These are phyloP conservation scores for Calonectria honghensis DNA, from an alignment of 2,329 filamentous ascomycete species.

Conservation along the genomic window DNA sequence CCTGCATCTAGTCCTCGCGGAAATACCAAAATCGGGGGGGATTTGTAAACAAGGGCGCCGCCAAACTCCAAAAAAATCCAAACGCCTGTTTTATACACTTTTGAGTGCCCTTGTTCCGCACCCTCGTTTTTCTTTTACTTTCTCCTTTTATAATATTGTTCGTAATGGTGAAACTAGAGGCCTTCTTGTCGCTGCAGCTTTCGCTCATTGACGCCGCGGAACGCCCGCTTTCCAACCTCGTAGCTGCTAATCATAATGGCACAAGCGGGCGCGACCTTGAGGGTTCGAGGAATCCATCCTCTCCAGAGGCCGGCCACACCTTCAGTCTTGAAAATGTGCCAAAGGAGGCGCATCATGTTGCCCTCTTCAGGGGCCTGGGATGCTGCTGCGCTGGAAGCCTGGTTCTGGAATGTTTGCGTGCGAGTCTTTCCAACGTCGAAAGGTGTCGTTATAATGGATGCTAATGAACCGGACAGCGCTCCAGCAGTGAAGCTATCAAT, in stretches of 20 bases:
- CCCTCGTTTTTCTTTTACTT: constrained; percentile 8
- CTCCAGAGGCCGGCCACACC: constrained; percentile 88
- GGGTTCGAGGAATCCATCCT: constrained; percentile 91
- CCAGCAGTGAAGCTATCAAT: constrained; percentile 93
- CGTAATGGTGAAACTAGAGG: not conserved
- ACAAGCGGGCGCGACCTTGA: constrained; percentile 97
- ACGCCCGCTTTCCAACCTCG: constrained; percentile 94
- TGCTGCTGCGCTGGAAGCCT: constrained; percentile 56
- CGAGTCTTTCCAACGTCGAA: constrained; percentile 99
- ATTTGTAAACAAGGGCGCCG: constrained; percentile 31
- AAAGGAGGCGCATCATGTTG: constrained; percentile 88
- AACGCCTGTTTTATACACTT: constrained; percentile 50
- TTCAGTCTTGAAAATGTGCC: constrained; percentile 92
- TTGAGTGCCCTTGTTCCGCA: constrained; percentile 34
- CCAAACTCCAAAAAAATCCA: constrained; percentile 30
- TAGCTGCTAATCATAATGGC: constrained; percentile 99
- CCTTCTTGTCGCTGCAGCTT: constrained; percentile 41
- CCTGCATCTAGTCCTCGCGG: constrained; percentile 46
- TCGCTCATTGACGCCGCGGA: constrained; percentile 81
- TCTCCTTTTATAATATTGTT: not conserved
- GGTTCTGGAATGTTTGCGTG: constrained; percentile 86
- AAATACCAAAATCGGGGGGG: constrained; percentile 23
- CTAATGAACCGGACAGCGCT: constrained; percentile 86
- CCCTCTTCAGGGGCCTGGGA: constrained; percentile 80
- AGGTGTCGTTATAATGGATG: constrained; percentile 92